Base-by-base conservation (phyloP, 495 filamentous ascomycete species). In the Physcia stellaris region DNA sequence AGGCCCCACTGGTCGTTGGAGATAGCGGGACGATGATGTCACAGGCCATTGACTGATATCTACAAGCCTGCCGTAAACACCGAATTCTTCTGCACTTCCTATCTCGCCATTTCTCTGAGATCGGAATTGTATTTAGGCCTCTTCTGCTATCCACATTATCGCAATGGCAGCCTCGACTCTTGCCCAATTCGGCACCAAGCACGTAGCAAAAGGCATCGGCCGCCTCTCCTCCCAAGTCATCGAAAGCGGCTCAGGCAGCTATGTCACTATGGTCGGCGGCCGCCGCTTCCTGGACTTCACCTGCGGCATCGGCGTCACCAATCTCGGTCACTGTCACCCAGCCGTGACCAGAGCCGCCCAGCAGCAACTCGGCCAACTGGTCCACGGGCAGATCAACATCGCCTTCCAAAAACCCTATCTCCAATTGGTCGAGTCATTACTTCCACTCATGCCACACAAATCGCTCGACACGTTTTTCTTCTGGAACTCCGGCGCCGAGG, bases 401-500 rank as follows among this genome's bases (percentile, higher is more conserved):
- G 47, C 50, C 5, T 47, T 47, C 22, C 44, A 47, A 21, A 47
- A 47, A 37, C 41, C 44, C n/a, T 43, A 47, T 32, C 41, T 47
- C 33, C 34, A 47, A 0, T 24, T 47, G 21, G 13, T 47, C 1
- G 2, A 47, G 16, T 39, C 39, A 2, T 29, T 47, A 4, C 26
- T 47, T 10, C 44, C 44, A 24, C 11, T 47, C 19, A 47, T 47
- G 44, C 44, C 44, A 5, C 47, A 53, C 34, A 15, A 31, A n/a
- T 41, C 43, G 9, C 43, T 46, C 6, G 43, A 46, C 24, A 41
- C 43, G 12, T 46, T 46, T 15, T 46, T 46, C 43, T 46, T 46
- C 38, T 46, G 43, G 43, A 46, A 41, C 24, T 46, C 43, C 1
- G 43, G 43, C 2, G 43, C 43, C 31, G 76, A 80, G 54, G 73